Evolutionary conservation across 2,329 filamentous ascomycete genomes (phyloP).

Genomic region (Herpotrichia juniperi): DNA sequence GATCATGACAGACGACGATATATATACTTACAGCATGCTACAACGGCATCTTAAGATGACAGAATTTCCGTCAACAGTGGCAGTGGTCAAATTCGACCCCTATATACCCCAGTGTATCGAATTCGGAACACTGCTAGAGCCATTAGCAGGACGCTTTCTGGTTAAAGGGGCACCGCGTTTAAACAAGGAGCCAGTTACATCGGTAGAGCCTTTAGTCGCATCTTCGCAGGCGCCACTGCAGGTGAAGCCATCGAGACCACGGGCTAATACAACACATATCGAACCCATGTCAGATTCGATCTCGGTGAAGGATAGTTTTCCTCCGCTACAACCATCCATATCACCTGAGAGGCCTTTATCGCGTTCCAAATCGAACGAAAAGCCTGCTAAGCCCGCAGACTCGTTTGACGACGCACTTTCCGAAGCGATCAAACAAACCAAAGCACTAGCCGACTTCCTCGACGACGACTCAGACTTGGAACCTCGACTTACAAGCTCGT

Average conservation of each 20-base stretch:
- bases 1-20: slow-evolving; percentile 74
- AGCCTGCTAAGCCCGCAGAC: slow-evolving; percentile 1
- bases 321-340: slow-evolving; percentile 11
- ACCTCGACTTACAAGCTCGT: slow-evolving; percentile 30
- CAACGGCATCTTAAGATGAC: slow-evolving; percentile 60
- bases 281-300: slow-evolving; percentile 46
- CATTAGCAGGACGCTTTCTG: slow-evolving; percentile 64
- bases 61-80: slow-evolving; percentile 56
- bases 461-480: slow-evolving; percentile 43
- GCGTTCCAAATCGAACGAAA: slow-evolving; percentile 1
- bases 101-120: slow-evolving; percentile 53
- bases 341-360: neutral
- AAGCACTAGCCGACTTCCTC: slow-evolving; percentile 63
- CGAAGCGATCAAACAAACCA: slow-evolving; percentile 67
- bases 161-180: slow-evolving; percentile 57
- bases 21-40: slow-evolving; percentile 68
- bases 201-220: slow-evolving; percentile 10
- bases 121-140: slow-evolving; percentile 53
- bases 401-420: slow-evolving; percentile 63
- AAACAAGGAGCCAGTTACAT: slow-evolving; percentile 1
- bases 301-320: slow-evolving; percentile 38
- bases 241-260: slow-evolving; percentile 56
- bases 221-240: slow-evolving; percentile 50
- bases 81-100: slow-evolving; percentile 56
- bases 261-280: slow-evolving; percentile 43